These are phyloP conservation scores for Fusarium piperis DNA, from an alignment of 2,329 filamentous ascomycete genomes.

Conservation along the genomic window DNA sequence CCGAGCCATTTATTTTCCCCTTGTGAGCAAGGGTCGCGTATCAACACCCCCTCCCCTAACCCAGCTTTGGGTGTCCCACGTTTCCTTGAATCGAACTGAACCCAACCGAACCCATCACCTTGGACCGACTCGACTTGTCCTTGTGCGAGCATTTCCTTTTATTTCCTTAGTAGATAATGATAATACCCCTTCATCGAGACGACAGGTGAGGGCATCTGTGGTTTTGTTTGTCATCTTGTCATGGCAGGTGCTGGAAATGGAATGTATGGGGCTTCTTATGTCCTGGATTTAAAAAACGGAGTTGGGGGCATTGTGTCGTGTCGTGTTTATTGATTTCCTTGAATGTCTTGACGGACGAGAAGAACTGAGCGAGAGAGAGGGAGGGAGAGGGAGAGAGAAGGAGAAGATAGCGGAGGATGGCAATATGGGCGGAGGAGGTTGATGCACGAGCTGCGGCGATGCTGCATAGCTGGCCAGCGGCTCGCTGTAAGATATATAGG, in stretches of 20 bases:
- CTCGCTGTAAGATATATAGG: slow-evolving; percentile 29
- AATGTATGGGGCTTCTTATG: slow-evolving; percentile 36
- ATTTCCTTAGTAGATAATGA: slow-evolving; percentile 47
- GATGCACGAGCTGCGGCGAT: slow-evolving; percentile 27
- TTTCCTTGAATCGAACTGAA: slow-evolving; percentile 36
- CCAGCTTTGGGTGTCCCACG: slow-evolving; percentile 20
- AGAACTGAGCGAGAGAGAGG: slow-evolving; percentile 1
- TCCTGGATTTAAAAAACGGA: slow-evolving; percentile 40
- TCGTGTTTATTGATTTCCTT: slow-evolving; percentile 39
- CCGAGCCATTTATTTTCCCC: slow-evolving; percentile 26
- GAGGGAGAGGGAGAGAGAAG: slow-evolving; percentile 1
- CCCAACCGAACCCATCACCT: slow-evolving; percentile 16
- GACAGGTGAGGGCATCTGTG: slow-evolving; percentile 43
- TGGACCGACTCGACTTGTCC: slow-evolving; percentile 15
- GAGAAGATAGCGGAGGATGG: not conserved
- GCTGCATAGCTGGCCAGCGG: slow-evolving; percentile 1
- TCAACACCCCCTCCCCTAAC: not conserved
- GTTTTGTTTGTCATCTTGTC: slow-evolving; percentile 32
- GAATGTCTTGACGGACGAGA: slow-evolving; percentile 37
- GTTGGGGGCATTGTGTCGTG: slow-evolving; percentile 38
- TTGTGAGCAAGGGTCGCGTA: slow-evolving; percentile 2
- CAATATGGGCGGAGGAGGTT: not conserved
- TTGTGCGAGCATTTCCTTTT: slow-evolving; percentile 36
- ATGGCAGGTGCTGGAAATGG: slow-evolving; percentile 37
- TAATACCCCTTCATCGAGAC: slow-evolving; percentile 46